Evolutionary conservation across 1,284 basidiomycete species (phyloP).

Genomic region (Apiotrichum akiyoshidainum): DNA sequence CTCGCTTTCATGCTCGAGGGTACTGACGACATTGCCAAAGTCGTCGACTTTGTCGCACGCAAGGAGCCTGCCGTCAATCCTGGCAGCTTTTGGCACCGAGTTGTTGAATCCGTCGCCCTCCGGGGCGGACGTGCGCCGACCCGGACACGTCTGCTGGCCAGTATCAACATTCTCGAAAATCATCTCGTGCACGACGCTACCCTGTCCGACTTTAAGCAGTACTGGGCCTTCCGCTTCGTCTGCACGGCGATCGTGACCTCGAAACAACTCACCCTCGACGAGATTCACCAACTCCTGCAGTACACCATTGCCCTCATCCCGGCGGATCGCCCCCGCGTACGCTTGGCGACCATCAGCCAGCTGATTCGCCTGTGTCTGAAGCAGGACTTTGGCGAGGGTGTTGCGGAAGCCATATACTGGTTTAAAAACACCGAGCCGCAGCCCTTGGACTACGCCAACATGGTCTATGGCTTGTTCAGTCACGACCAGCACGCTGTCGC

Average conservation of each 20-base stretch:
- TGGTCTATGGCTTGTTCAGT: not conserved
- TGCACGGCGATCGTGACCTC: not conserved
- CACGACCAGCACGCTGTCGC: not conserved
- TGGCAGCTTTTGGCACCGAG: not conserved
- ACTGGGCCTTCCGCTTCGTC: not conserved
- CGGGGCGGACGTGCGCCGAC: not conserved
- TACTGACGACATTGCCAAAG: not conserved
- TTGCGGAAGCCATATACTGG: constrained; percentile 8
- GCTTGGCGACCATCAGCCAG: not conserved
- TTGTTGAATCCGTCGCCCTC: not conserved
- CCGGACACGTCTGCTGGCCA: not conserved
- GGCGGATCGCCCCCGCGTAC: not conserved
- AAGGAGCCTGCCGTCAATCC: not conserved
- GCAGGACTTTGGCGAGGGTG: not conserved
- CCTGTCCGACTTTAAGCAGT: not conserved
- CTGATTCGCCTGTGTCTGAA: not conserved
- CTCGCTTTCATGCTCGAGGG: constrained; percentile 12
- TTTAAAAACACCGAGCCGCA: not conserved
- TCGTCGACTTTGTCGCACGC: not conserved
- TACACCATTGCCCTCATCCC: constrained; percentile 4
- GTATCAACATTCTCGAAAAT: constrained; percentile 2
- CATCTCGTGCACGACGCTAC: not conserved
- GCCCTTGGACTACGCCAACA: not conserved
- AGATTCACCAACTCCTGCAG: constrained; percentile 1
- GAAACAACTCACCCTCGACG: not conserved